Percentiles rank a stretch among this genome's conserved stretches.
Evolutionary conservation across 192 early-diverging fungal genomes (phyloP).

Genomic region (Backusella parvicylindrica): DNA sequence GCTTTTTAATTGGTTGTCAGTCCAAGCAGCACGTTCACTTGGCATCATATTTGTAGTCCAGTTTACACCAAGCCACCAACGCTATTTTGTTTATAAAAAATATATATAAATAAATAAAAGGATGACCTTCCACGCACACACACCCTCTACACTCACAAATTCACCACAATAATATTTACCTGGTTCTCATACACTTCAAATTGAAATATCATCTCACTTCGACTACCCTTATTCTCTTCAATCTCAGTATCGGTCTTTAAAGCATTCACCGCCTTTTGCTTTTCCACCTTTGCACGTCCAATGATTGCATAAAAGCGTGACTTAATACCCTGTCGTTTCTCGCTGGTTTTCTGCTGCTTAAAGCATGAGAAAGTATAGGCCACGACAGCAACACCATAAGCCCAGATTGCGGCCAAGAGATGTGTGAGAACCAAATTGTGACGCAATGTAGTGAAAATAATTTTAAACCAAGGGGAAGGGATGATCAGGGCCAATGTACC

Average conservation of each 20-base stretch:
- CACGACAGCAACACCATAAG: slow-evolving; percentile 17
- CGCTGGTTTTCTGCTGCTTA: background rate
- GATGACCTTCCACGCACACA: too few relatives aligned
- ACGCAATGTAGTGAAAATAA: slow-evolving; percentile 2
- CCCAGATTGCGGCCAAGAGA: slow-evolving; percentile 9
- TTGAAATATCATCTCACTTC: slow-evolving; percentile 30
- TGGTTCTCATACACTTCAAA: slow-evolving; percentile 38
- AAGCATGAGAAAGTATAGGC: background rate
- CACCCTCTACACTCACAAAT: too few relatives aligned
- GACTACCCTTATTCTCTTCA: background rate
- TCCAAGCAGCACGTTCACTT: slow-evolving; percentile 47
- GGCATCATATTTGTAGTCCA: slow-evolving; percentile 59
- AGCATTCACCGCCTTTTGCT: slow-evolving; percentile 6
- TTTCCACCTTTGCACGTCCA: slow-evolving; percentile 18
- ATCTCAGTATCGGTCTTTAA: background rate
- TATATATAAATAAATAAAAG: background rate
- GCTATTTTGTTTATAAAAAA: background rate
- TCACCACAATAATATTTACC: background rate
- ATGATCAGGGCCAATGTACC: slow-evolving; percentile 3
- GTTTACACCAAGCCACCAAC: slow-evolving; percentile 54
- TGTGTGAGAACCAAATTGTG: slow-evolving; percentile 11
- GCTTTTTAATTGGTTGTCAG: slow-evolving; percentile 46
- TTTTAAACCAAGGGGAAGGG: slow-evolving; percentile 19
- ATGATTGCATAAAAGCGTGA: slow-evolving; percentile 6
- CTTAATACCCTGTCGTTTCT: background rate